Conservation (phyloP, 371 early-diverging fungal genomes). For the Cokeromyces recurvatus region DNA sequence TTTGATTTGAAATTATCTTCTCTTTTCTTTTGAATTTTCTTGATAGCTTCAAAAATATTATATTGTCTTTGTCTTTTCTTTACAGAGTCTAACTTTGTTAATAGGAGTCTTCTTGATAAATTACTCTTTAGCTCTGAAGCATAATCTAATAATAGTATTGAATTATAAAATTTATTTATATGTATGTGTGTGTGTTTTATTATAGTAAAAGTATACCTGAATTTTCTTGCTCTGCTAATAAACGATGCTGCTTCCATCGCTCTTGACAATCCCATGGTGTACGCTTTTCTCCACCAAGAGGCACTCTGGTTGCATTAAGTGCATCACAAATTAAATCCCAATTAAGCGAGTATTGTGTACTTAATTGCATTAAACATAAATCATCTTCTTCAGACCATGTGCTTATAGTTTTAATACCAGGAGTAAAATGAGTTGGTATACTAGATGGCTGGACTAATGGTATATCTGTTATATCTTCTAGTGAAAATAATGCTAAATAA, state of each 20-base stretch:
- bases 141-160: slow-evolving; percentile 5
- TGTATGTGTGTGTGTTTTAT: too few species aligned
- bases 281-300: slow-evolving; percentile 51
- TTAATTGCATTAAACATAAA: slow-evolving; percentile 51
- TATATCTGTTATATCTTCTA: slow-evolving; percentile 48
- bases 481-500: slow-evolving; percentile 39
- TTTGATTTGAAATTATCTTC: slow-evolving; percentile 27
- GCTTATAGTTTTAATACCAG: neutral
- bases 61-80: slow-evolving; percentile 31
- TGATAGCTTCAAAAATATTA: slow-evolving; percentile 45
- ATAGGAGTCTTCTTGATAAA: slow-evolving; percentile 19
- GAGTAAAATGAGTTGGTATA: neutral
- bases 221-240: too few species aligned
- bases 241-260: slow-evolving; percentile 44
- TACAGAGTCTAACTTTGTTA: slow-evolving; percentile 29
- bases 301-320: slow-evolving; percentile 49
- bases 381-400: slow-evolving; percentile 72
- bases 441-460: slow-evolving; percentile 39
- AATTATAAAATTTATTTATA: neutral
- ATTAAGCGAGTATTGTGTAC: slow-evolving; percentile 59
- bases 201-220: neutral
- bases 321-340: slow-evolving; percentile 67
- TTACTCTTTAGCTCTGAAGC: slow-evolving; percentile 4
- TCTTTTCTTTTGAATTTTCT: slow-evolving; percentile 44
- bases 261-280: slow-evolving; percentile 68